Conservation (phyloP, 768 basidiomycete genomes). For the Neoboletus subvelutipes region DNA sequence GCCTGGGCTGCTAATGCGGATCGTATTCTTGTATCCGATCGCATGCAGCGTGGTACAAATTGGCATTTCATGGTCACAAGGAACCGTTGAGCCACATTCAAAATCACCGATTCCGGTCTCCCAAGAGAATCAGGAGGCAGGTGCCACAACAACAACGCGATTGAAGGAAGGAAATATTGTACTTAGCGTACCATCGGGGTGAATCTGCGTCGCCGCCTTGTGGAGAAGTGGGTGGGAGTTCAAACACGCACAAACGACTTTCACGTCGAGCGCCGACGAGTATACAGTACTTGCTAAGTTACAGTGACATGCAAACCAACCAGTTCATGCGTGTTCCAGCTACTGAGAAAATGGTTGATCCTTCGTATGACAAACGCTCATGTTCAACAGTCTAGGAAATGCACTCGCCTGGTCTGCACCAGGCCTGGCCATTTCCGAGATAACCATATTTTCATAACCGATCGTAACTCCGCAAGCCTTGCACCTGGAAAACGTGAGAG, state of each 20-base stretch:
- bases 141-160: not conserved
- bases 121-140: not conserved
- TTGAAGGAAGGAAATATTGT: not conserved
- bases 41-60: not conserved
- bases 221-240: not conserved
- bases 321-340: not conserved
- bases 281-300: not conserved
- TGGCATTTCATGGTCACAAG: not conserved
- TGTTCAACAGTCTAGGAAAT: not conserved
- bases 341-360: not conserved
- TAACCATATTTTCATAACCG: not conserved
- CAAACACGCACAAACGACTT: not conserved
- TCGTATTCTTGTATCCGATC: constrained; percentile 2
- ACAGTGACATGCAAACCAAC: not conserved
- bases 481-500: not conserved
- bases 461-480: not conserved
- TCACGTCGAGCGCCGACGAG: not conserved
- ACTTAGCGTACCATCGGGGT: not conserved
- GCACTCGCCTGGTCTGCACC: constrained; percentile 9
- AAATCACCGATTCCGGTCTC: not conserved
- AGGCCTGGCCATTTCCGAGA: not conserved
- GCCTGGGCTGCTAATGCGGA: constrained; percentile 11
- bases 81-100: not conserved
- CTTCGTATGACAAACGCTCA: not conserved
- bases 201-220: not conserved